phyloP scores from a whole-genome alignment of 352 stramenopile species.

The Pythium myriotylum region DNA sequence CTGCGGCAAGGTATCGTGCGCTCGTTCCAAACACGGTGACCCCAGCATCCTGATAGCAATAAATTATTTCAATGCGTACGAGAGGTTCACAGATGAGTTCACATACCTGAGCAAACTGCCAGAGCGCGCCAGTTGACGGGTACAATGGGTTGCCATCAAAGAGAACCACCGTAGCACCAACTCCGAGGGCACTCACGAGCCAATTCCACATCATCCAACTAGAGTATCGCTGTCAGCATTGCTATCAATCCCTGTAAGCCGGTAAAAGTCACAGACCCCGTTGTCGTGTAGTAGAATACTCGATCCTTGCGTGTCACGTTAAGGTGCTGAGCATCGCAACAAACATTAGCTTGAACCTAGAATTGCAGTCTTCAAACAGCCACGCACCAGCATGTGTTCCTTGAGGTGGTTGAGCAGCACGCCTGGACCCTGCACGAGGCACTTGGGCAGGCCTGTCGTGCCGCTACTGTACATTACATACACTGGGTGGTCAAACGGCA shows the following conservation, averaged over 20 bases:
- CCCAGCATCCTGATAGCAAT: slow-evolving; percentile 40
- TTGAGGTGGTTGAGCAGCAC: slow-evolving; percentile 83
- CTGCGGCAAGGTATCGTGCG: slow-evolving; percentile 70
- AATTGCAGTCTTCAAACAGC: background rate
- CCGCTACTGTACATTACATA: slow-evolving; percentile 90
- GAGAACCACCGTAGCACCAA: slow-evolving; percentile 73
- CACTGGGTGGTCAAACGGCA: slow-evolving; percentile 86
- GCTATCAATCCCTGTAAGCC: background rate
- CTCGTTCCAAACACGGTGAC: slow-evolving; percentile 77
- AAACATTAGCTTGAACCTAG: background rate
- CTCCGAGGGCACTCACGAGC: slow-evolving; percentile 69
- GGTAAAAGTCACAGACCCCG: slow-evolving; percentile 29
- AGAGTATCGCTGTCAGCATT: background rate
- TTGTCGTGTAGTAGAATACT: slow-evolving; percentile 87
- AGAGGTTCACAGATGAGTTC: background rate
- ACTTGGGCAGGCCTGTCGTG: slow-evolving; percentile 87
- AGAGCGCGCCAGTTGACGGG: slow-evolving; percentile 50
- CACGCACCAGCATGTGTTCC: slow-evolving; percentile 71
- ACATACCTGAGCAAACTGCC: slow-evolving; percentile 57
- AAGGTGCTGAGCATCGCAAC: slow-evolving; percentile 42
- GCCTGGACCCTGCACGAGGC: slow-evolving; percentile 79
- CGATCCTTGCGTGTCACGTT: slow-evolving; percentile 64
- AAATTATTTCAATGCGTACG: background rate
- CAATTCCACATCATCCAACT: slow-evolving; percentile 92
- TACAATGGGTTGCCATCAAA: slow-evolving; percentile 82